Percentiles rank a stretch among this genome's conserved stretches.
Evolutionary conservation across 1,284 basidiomycete species (phyloP).

Genomic region (Schizopora paradoxa): DNA sequence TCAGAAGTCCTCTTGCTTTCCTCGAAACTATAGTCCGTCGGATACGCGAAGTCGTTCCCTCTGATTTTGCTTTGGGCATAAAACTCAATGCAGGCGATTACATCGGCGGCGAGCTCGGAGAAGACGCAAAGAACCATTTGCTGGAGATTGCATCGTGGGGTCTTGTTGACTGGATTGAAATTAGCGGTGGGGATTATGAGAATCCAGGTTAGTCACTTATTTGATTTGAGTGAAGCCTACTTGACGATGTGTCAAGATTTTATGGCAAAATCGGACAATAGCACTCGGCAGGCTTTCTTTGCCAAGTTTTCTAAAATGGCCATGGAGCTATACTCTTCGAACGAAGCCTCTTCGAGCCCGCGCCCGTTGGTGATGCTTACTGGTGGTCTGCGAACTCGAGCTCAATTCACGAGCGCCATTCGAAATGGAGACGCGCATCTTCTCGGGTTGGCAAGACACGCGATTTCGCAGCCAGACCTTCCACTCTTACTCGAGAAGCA

Average conservation of each 20-base stretch:
- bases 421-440: slow-evolving; percentile 56
- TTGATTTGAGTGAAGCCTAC: neutral
- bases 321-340: slow-evolving; percentile 40
- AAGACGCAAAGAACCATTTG: slow-evolving; percentile 54
- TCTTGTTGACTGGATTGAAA: slow-evolving; percentile 76
- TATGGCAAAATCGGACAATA: slow-evolving; percentile 32
- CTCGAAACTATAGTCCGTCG: slow-evolving; percentile 58
- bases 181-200: slow-evolving; percentile 87
- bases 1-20: slow-evolving; percentile 54
- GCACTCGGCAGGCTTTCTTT: slow-evolving; percentile 29
- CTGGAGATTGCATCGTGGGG: slow-evolving; percentile 58
- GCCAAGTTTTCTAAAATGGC: slow-evolving; percentile 30
- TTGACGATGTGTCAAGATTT: slow-evolving; percentile 34
- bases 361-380: slow-evolving; percentile 72
- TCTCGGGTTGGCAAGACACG: slow-evolving; percentile 70
- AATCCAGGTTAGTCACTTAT: slow-evolving; percentile 49
- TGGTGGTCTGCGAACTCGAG: slow-evolving; percentile 67
- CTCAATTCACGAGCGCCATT: slow-evolving; percentile 53
- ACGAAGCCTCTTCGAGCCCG: slow-evolving; percentile 21
- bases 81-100: slow-evolving; percentile 91
- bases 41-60: slow-evolving; percentile 55
- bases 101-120: slow-evolving; percentile 40
- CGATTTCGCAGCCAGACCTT: slow-evolving; percentile 61
- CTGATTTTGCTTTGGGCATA: slow-evolving; percentile 71
- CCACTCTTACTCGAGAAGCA: slow-evolving; percentile 36